Evolutionary conservation across 768 basidiomycete genomes (phyloP), one percentile per base, ranked within the genome.

Genomic region (Tulasnella sp.): DNA sequence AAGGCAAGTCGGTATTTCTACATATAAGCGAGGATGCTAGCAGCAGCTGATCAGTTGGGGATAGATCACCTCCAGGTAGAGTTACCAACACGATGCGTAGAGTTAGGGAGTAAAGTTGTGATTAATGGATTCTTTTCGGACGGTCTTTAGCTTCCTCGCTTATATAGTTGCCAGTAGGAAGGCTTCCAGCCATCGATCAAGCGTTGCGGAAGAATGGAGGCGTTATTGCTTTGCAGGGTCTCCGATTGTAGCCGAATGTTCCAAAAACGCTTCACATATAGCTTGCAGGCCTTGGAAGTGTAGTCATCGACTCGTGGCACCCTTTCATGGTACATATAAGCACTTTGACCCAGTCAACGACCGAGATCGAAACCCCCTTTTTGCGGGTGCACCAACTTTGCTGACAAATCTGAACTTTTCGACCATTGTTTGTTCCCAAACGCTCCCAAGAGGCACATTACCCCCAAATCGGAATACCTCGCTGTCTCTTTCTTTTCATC

Each of bases 361-460:
- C 32, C 29, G 32, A 13, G 15, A 32, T 35, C 29, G 29, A 32
- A 35, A 16, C 35, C 29, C 61, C 11, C 29, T 35, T 35, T 67
- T 6, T 4, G 1, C 3, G 32, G 29, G 61, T 35, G 32, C 3
- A 29, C 32, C 35, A 35, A 29, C 1, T 1, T 67, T 32, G 61
- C n/a, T 67, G 29, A 67, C 61, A 67, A 67, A 67, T 67, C 61
- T 29, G 15, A 67, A 67, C 61, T 67, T 67, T 67, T 67, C 61
- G 61, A 67, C 26, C 61, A 29, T 67, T 67, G 61, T 67, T 67
- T 67, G 61, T 67, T 13, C 61, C 32, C 61, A 29, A 61, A 18
- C 23, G 11, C 5, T 13, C 9, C 16, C 61, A 32, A 35, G 23
- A 35, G 61, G 35, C 35, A 35, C 29, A 26, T 16, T 35, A 18